These are phyloP conservation scores for Penicillium sp. DNA, from an alignment of 2,329 filamentous ascomycete genomes.

Conservation along the genomic window DNA sequence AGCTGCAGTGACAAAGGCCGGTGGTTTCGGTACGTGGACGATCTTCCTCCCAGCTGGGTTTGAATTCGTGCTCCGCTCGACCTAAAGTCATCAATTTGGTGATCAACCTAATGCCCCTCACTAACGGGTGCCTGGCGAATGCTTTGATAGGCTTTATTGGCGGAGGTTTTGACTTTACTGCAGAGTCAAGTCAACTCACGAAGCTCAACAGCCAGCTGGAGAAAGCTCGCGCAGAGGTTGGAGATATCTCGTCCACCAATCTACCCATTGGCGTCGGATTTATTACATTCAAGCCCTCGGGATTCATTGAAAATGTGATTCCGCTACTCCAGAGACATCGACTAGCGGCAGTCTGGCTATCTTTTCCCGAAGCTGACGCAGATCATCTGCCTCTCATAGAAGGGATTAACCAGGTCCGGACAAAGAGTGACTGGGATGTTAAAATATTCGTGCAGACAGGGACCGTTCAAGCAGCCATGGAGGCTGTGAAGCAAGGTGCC, in stretches of 20 bases:
- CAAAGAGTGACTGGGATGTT: slow-evolving; percentile 35
- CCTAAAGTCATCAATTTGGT: background rate
- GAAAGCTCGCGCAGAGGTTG: slow-evolving; percentile 9
- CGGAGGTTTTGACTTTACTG: slow-evolving; percentile 20
- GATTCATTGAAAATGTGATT: slow-evolving; percentile 36
- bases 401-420: slow-evolving; percentile 25
- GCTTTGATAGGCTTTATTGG: slow-evolving; percentile 18
- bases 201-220: slow-evolving; percentile 13
- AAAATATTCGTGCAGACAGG: slow-evolving; percentile 64
- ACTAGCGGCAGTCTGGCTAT: slow-evolving; percentile 66
- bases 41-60: background rate
- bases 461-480: slow-evolving; percentile 56
- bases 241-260: slow-evolving; percentile 4
- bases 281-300: slow-evolving; percentile 52
- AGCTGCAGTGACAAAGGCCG: slow-evolving; percentile 16
- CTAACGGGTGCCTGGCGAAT: background rate
- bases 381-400: slow-evolving; percentile 36
- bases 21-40: slow-evolving; percentile 17
- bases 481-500: slow-evolving; percentile 49
- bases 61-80: background rate
- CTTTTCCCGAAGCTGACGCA: slow-evolving; percentile 54
- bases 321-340: slow-evolving; percentile 54
- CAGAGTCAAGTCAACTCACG: slow-evolving; percentile 14
- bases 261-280: slow-evolving; percentile 63
- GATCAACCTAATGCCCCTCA: background rate